Conservation (phyloP, 2,329 filamentous ascomycete species). For the Colletotrichum eleusines region DNA sequence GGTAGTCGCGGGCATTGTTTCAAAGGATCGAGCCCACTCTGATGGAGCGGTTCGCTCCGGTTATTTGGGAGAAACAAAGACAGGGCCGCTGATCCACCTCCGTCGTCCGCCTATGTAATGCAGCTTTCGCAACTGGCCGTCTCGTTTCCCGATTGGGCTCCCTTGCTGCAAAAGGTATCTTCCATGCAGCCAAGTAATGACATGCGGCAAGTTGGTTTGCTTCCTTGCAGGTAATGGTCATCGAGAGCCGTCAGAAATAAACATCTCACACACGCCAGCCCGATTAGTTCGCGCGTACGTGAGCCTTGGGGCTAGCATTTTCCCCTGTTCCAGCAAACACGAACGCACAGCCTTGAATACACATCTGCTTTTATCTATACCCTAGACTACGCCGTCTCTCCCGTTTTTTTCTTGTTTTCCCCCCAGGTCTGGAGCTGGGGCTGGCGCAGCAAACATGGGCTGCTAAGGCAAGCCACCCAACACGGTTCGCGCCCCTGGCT, state of each 20-base stretch:
- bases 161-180: neutral
- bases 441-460: slow-evolving; percentile 1
- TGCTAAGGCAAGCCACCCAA: slow-evolving; percentile 26
- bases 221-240: neutral
- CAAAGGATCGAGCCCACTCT: neutral
- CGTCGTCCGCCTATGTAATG: neutral
- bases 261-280: neutral
- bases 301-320: neutral
- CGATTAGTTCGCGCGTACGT: neutral
- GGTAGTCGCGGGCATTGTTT: neutral
- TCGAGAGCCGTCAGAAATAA: neutral
- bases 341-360: neutral
- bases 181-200: neutral
- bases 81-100: neutral
- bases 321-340: neutral
- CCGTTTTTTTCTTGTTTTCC: too few relatives aligned
- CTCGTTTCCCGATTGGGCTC: neutral
- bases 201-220: neutral
- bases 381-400: neutral
- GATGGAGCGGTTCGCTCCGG: neutral
- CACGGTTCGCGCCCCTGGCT: slow-evolving; percentile 18
- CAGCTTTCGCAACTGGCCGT: neutral
- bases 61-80: neutral
- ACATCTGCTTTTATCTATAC: neutral
- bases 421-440: neutral